Base-by-base conservation (phyloP, 1,284 basidiomycete genomes). In the Malassezia caprae region DNA sequence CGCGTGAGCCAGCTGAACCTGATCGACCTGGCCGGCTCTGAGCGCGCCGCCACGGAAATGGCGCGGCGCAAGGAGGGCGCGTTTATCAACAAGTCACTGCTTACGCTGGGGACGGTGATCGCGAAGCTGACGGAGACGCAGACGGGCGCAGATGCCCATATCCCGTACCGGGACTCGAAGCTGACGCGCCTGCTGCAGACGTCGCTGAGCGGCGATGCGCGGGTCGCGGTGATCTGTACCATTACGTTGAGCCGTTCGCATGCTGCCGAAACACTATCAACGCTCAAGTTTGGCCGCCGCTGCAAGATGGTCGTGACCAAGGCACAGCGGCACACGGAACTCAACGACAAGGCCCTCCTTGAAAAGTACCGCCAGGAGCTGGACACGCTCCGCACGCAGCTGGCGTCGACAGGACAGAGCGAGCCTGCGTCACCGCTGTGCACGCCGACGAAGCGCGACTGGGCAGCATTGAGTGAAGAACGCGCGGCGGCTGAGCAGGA, bases 81-180 rank as follows among this genome's bases (percentile, higher is more conserved):
- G 8, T 74, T 67, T 42, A 67, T 66, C 59, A 66, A 69, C 59
- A 67, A 68, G 53, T 75, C 72, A 0, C 73, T 80, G 6, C 70
- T 80, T 13, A 78, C 78, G 0, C 69, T 80, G 21, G 76, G 77
- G 7, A 80, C 79, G 37, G 81, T 82, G 31, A 80, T 82, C 60
- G 77, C 78, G 60, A 80, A 81, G 64, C 76, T 82, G 27, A 78
- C 79, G 1, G 79, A 80, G 51, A 75, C 58, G 5, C 34, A 47
- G 1, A 35, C 31, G 13, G 31, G 40, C 35, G 26, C 52, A 10
- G 56, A 60, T 19, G 51, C 52, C 11, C 80, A 81, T 63, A 77
- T 82, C 17, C 79, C 80, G 0, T 82, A 80, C 63, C 78, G 80
- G 24, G 79, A 81, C 61, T 80, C 78, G 15, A 81, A 82, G 58